These are phyloP conservation scores for Coprinopsis marcescibilis DNA, from an alignment of 768 basidiomycete species.

Conservation along the genomic window DNA sequence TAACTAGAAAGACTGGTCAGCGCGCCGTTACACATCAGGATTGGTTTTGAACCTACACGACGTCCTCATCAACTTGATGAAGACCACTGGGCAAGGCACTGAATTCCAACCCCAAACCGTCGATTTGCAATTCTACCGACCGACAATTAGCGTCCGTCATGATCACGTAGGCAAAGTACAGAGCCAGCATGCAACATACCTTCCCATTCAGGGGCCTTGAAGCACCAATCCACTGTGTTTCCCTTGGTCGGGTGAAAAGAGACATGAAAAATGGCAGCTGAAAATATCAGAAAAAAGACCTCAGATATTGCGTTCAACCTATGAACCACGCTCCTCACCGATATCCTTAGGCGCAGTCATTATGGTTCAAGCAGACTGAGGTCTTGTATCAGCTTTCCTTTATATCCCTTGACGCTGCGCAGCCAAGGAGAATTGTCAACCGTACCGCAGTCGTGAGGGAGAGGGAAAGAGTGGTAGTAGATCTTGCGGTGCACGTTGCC, in stretches of 20 bases:
- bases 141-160: not conserved
- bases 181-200: conserved; percentile 32
- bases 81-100: conserved; percentile 77
- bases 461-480: too few species aligned
- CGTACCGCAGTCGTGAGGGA: too few species aligned
- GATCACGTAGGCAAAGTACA: not conserved
- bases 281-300: too few species aligned
- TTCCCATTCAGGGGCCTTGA: conserved; percentile 51
- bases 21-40: too few species aligned
- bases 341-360: too few species aligned
- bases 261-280: conserved; percentile 80
- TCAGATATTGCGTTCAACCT: too few species aligned
- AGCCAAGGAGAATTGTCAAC: too few species aligned
- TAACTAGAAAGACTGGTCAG: not conserved
- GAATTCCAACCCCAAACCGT: conserved; percentile 59
- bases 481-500: too few species aligned
- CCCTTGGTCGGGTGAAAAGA: conserved; percentile 83
- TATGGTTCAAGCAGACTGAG: too few species aligned
- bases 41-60: conserved; percentile 58
- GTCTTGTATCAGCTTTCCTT: too few species aligned
- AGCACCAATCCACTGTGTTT: conserved; percentile 73
- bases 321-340: too few species aligned
- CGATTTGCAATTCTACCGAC: conserved; percentile 53
- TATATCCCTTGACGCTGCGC: too few species aligned
- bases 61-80: conserved; percentile 73